Evolutionary conservation across 2,329 filamentous ascomycete genomes (phyloP), one percentile per base, ranked within the genome.

Genomic region (Parafenestella ontariensis): DNA sequence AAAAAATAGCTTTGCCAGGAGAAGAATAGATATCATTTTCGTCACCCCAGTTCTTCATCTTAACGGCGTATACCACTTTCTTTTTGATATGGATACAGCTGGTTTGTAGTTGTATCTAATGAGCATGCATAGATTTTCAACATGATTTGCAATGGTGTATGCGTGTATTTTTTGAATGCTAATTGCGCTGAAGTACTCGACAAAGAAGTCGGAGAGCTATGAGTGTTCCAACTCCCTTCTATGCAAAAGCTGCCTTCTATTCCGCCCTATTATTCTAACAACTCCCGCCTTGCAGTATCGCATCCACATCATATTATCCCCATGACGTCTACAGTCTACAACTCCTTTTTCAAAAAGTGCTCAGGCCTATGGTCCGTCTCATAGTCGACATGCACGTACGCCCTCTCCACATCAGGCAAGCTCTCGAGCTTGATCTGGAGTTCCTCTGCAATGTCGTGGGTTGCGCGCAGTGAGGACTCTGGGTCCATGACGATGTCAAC

Each of bases 361-460:
- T 97, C 93, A 0, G 94, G 94, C 76, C 95, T 93, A 76, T 98
- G 95, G 17, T 89, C 92, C 3, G 93, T 97, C 80, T 98, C 95
- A 68, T 96, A 98, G 76, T 99, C 95, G 17, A 97, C 93, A 75
- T 99, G 95, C 18, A 98, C 95, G 73, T 97, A 98, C 0, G 92
- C 92, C 54, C 95, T 82, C 83, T 98, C 95, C 9, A 98, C 88
- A 72, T 96, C 89, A 0, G 95, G 94, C 59, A 99, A 77, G 52
- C 88, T 90, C 83, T 99, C 95, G 2, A 98, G 82, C 80, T 98
- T 98, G 59, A 90, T 90, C 81, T 99, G 95, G 66, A 99, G 82
- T 67, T 89, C 92, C 77, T 99, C 95, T 0, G 95, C 94, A 11
- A 97, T 86, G 70, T 99, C 95, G 75, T 99, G 95, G 0, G 92